Base-by-base conservation (phyloP, 805 yeast genomes). In the Candida odintsovae region DNA sequence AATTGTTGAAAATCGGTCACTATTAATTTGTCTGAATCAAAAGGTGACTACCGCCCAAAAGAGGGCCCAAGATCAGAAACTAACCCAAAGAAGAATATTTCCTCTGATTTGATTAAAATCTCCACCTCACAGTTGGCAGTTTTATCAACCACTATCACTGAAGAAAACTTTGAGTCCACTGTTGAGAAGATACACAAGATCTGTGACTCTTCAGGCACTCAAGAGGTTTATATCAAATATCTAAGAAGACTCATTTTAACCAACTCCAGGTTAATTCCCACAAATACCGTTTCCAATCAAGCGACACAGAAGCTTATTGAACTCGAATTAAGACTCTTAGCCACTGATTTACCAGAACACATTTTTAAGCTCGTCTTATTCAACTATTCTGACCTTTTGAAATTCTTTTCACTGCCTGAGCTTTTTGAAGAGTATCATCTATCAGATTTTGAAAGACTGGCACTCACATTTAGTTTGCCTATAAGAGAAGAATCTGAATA, bases 51-150 rank as follows among this genome's bases (percentile, higher is more conserved):
- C 21, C 40, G 50, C 50, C 50, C 50, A 48, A n/a, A 40, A 29
- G 31, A 44, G 50, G 50, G 48, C 47, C 31, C 23, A 23, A 40
- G 21, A 19, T 35, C 15, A 31, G 38, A 38, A 21, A 31, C 23
- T 26, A 41, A 31, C 20, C 38, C 40, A 35, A 25, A 29, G 22
- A 35, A 16, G 35, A 42, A 11, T 9, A 21, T 31, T 18, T 40
- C 48, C 37, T 19, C 41, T 16, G 55, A 54, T 47, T 46, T 51
- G 45, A 48, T 44, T 28, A 59, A 56, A 57, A 75, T 77, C 43
- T 63, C 73, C 40, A 58, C 72, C 48, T 73, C 80, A 31, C 88
- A 83, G 62, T 58, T 83, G 38, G 69, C 77, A 18, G 68, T 82
- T 42, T 64, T 81, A 42, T 65, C 75, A 42, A 66, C 76, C 35